phyloP scores from a whole-genome alignment of 2,329 filamentous ascomycete species.

The Diplodia sapinea region DNA sequence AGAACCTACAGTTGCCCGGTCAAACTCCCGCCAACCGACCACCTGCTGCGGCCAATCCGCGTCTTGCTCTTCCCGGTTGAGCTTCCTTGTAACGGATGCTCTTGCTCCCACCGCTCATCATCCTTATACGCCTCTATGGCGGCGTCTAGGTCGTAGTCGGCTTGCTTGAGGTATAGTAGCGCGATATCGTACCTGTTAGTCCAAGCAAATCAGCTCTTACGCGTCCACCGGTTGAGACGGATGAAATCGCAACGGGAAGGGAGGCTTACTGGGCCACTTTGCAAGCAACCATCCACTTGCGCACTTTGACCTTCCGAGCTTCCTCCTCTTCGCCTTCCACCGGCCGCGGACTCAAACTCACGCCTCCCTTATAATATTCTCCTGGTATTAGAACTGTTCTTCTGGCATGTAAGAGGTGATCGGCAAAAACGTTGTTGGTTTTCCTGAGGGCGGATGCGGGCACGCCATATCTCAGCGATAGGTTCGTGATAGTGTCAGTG shows the following conservation, averaged over 20 bases:
- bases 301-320: slow-evolving; percentile 70
- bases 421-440: slow-evolving; percentile 72
- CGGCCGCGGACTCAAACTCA: slow-evolving; percentile 72
- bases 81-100: slow-evolving; percentile 63
- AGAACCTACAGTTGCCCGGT: slow-evolving; percentile 43
- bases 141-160: slow-evolving; percentile 67
- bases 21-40: slow-evolving; percentile 44
- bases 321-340: slow-evolving; percentile 78
- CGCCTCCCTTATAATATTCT: slow-evolving; percentile 69
- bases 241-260: background rate
- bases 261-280: slow-evolving; percentile 72
- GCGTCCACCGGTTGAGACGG: background rate
- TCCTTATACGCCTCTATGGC: slow-evolving; percentile 70
- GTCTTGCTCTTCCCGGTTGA: slow-evolving; percentile 52
- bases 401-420: slow-evolving; percentile 72
- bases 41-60: slow-evolving; percentile 42
- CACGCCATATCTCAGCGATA: slow-evolving; percentile 75
- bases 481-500: slow-evolving; percentile 69
- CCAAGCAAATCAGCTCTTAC: background rate
- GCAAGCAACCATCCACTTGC: slow-evolving; percentile 76
- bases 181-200: slow-evolving; percentile 69
- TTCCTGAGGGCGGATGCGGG: slow-evolving; percentile 66
- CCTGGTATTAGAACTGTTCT: slow-evolving; percentile 74
- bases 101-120: slow-evolving; percentile 77
- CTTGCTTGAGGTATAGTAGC: slow-evolving; percentile 74